Percentiles rank a stretch among this genome's conserved stretches.
Conservation (phyloP, 2,329 filamentous ascomycete genomes). For the Westerdykella aurantiaca region DNA sequence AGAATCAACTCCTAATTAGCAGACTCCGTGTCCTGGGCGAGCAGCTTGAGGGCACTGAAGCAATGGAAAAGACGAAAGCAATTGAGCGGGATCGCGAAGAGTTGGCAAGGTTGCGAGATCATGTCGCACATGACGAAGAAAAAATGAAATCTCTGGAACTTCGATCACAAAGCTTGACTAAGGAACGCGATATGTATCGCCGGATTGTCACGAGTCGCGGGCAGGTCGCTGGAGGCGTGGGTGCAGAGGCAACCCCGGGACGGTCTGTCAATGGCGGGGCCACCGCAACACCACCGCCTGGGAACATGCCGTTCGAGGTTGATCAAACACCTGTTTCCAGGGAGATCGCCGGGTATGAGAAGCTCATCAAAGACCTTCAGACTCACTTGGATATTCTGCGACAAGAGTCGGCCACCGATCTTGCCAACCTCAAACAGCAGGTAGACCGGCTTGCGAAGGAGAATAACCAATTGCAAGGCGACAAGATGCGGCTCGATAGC, state of each 20-base stretch:
- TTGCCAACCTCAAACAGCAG: conserved; percentile 77
- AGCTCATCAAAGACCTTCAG: conserved; percentile 80
- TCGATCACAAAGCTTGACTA: conserved; percentile 86
- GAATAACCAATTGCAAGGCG: conserved; percentile 74
- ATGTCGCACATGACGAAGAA: conserved; percentile 73
- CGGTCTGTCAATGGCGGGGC: neutral
- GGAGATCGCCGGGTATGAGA: conserved; percentile 64
- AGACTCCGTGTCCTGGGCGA: conserved; percentile 80
- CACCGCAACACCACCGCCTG: conserved; percentile 42
- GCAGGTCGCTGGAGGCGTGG: conserved; percentile 42
- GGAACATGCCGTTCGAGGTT: conserved; percentile 27
- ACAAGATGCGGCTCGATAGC: conserved; percentile 72
- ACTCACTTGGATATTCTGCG: conserved; percentile 84
- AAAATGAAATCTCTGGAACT: conserved; percentile 76
- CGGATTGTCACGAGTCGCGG: conserved; percentile 79
- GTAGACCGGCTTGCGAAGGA: conserved; percentile 74
- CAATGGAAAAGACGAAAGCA: conserved; percentile 54
- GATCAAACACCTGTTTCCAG: conserved; percentile 47
- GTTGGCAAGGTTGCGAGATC: conserved; percentile 65
- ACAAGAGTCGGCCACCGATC: conserved; percentile 75
- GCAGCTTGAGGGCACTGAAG: conserved; percentile 87
- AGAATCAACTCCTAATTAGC: conserved; percentile 78
- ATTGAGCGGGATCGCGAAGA: conserved; percentile 58
- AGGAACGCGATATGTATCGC: conserved; percentile 95
- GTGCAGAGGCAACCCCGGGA: conserved; percentile 43